phyloP scores from a whole-genome alignment of 1,284 basidiomycete genomes.

The Cryptococcus sp. region DNA sequence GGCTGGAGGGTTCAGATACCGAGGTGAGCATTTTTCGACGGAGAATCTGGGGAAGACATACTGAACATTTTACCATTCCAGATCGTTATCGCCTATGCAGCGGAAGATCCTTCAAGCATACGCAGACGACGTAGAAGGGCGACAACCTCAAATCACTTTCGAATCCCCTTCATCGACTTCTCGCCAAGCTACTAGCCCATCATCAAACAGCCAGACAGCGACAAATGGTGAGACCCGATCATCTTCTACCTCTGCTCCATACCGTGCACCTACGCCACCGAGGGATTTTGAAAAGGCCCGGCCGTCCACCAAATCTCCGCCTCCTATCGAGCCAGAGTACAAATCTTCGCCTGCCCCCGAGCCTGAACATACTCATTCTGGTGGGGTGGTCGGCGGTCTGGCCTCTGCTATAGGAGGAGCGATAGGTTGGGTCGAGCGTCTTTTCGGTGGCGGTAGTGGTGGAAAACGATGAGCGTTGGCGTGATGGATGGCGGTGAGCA shows the following conservation, averaged over 20 bases:
- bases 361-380: constrained; percentile 3
- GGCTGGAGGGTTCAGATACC: constrained; percentile 87
- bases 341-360: neutral
- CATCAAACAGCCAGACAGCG: too few species aligned
- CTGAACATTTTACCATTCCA: constrained; percentile 45
- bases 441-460: constrained; percentile 23
- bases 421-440: constrained; percentile 41
- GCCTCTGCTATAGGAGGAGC: constrained; percentile 41
- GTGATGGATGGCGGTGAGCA: constrained; percentile 22
- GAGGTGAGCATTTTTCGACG: constrained; percentile 61
- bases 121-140: constrained; percentile 88
- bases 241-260: constrained; percentile 13
- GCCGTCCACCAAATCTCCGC: neutral
- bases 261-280: constrained; percentile 4
- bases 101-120: constrained; percentile 84
- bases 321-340: constrained; percentile 20
- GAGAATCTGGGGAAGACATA: constrained; percentile 4
- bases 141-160: constrained; percentile 49
- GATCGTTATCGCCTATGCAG: constrained; percentile 78
- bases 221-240: constrained; percentile 14
- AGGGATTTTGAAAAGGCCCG: constrained; percentile 14
- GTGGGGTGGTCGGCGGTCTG: constrained; percentile 30
- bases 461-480: neutral
- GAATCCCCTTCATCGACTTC: constrained; percentile 12
- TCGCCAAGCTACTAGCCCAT: constrained; percentile 6